These are phyloP conservation scores for Astraeus odoratus DNA, from an alignment of 768 basidiomycete genomes.

Conservation along the genomic window DNA sequence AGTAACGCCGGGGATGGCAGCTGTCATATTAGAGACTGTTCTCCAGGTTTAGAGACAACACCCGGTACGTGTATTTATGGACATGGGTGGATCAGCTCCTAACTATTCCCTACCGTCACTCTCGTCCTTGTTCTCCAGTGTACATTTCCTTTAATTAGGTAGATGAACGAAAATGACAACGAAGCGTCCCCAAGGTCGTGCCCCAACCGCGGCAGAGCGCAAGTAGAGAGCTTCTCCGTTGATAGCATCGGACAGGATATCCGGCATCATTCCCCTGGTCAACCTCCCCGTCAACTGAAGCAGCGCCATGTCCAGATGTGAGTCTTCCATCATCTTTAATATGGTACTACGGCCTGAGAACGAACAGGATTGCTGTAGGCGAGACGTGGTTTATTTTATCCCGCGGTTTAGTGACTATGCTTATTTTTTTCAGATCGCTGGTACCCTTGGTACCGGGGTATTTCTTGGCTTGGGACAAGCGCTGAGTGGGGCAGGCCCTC, in stretches of 20 bases:
- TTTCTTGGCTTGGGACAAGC: slow-evolving; percentile 69
- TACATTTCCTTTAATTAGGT: too few species aligned
- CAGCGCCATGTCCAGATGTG: slow-evolving; percentile 78
- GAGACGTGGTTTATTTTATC: slow-evolving; percentile 15
- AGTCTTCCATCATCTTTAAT: slow-evolving; percentile 12
- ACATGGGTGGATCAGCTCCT: too few species aligned
- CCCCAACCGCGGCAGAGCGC: not conserved
- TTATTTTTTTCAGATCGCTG: slow-evolving; percentile 44
- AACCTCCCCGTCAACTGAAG: slow-evolving; percentile 46
- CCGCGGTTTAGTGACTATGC: not conserved
- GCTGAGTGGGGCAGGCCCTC: slow-evolving; percentile 51
- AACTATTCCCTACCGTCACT: too few species aligned
- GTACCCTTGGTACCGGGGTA: slow-evolving; percentile 67
- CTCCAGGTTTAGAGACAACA: too few species aligned
- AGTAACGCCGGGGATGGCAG: too few species aligned
- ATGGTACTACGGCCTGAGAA: not conserved
- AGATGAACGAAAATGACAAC: too few species aligned
- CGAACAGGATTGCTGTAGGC: slow-evolving; percentile 51
- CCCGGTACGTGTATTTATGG: too few species aligned
- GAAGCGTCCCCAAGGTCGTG: too few species aligned
- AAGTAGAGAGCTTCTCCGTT: not conserved
- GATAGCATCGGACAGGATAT: not conserved
- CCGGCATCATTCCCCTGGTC: not conserved
- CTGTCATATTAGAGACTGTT: too few species aligned
- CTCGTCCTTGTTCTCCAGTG: too few species aligned